Conservation (phyloP, 768 basidiomycete species). For the Pleurotus ostreatus region DNA sequence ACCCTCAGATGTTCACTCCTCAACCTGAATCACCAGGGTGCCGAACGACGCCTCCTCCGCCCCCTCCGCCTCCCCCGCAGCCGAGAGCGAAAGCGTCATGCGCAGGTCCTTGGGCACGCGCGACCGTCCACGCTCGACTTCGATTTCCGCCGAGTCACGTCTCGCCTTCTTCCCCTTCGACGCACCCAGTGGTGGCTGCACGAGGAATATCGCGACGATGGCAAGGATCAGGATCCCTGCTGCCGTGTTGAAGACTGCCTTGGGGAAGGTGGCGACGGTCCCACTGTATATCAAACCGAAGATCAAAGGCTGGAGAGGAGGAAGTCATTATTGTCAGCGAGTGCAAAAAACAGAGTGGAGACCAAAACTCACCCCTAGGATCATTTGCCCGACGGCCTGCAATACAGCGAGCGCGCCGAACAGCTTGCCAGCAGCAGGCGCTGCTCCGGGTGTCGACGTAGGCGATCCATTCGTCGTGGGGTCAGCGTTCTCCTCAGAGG, state of each 20-base stretch:
- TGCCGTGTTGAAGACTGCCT: conserved; percentile 63
- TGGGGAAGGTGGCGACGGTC: conserved; percentile 67
- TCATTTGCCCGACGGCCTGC: conserved; percentile 67
- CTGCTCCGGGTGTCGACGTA: conserved; percentile 14
- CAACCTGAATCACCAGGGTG: not conserved
- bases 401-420: conserved; percentile 73
- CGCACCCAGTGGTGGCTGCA: conserved; percentile 34
- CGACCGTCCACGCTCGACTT: conserved; percentile 41
- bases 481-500: conserved; percentile 18
- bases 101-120: conserved; percentile 40
- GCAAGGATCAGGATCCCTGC: conserved; percentile 42
- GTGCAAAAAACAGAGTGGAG: conserved; percentile 1
- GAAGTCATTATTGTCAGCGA: conserved; percentile 3
- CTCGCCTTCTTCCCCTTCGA: conserved; percentile 15
- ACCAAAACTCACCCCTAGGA: conserved; percentile 40
- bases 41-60: not conserved
- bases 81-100: conserved; percentile 1
- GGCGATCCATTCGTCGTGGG: conserved; percentile 13
- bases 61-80: not conserved
- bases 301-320: conserved; percentile 51
- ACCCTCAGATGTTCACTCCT: too few relatives aligned
- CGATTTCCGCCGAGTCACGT: conserved; percentile 15
- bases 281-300: conserved; percentile 70
- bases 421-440: conserved; percentile 45
- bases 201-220: conserved; percentile 31